Conservation (phyloP, 306 rosid species). For the Rubus parviflorus region DNA sequence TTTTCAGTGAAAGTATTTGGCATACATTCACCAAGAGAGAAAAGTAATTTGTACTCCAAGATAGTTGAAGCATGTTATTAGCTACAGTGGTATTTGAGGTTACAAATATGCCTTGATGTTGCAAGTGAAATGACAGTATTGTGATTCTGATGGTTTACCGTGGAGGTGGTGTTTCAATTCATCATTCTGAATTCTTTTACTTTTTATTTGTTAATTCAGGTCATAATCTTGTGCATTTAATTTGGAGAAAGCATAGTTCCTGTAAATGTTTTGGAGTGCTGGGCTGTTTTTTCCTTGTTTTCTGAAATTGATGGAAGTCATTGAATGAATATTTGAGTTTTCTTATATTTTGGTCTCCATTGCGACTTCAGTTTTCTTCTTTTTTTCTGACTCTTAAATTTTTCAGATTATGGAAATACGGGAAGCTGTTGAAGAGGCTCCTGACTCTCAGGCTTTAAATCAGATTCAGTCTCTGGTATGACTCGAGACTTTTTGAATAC, state of each 20-base stretch:
- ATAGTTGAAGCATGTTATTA: neutral
- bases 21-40: neutral
- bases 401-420: constrained; percentile 91
- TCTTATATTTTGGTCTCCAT: neutral
- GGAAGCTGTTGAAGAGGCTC: constrained; percentile 91
- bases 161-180: neutral
- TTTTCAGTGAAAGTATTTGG: neutral
- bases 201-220: neutral
- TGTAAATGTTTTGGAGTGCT: neutral
- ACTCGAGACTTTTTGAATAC: neutral
- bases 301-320: neutral
- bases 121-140: neutral
- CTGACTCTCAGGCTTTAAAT: constrained; percentile 56
- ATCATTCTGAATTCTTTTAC: neutral
- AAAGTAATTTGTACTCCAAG: neutral
- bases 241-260: neutral
- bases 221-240: neutral
- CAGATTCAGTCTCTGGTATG: constrained; percentile 66
- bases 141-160: neutral
- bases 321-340: neutral
- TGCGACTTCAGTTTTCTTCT: neutral
- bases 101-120: neutral
- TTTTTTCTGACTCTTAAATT: constrained; percentile 16
- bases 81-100: neutral
- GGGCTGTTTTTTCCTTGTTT: neutral